phyloP scores from a whole-genome alignment of 2,329 filamentous ascomycete species.

The Monosporascus sp. region DNA sequence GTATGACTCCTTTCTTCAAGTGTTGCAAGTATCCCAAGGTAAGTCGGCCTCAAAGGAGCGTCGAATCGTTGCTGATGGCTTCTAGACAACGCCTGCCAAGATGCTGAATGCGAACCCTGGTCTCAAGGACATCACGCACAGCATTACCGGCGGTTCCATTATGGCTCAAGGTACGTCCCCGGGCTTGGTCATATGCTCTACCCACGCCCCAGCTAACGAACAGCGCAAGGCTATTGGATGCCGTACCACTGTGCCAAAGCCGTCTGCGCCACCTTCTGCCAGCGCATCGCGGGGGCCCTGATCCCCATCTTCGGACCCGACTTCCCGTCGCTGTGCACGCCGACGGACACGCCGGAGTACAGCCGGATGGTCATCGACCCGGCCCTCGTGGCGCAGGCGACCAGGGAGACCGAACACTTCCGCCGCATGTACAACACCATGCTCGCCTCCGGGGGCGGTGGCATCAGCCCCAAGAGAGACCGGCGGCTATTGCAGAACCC shows the following conservation, averaged over 20 bases:
- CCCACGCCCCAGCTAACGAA: conserved; percentile 1
- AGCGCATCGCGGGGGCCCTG: conserved; percentile 73
- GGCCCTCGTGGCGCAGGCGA: conserved; percentile 47
- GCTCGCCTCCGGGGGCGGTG: conserved; percentile 9
- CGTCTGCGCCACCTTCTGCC: conserved; percentile 85
- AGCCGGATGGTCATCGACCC: conserved; percentile 62
- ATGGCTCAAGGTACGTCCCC: conserved; percentile 71
- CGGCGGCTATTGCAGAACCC: conserved; percentile 19
- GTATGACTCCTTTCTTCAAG: conserved; percentile 94
- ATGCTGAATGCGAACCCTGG: conserved; percentile 74
- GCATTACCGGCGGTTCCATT: conserved; percentile 89
- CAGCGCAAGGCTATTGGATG: conserved; percentile 82
- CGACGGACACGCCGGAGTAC: conserved; percentile 57
- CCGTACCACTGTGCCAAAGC: conserved; percentile 82
- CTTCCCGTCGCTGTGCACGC: conserved; percentile 70
- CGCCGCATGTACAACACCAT: conserved; percentile 29
- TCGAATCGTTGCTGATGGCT: conserved; percentile 60
- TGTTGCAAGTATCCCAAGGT: conserved; percentile 85
- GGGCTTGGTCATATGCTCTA: neutral
- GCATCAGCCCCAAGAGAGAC: conserved; percentile 8
- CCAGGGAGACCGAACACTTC: conserved; percentile 41
- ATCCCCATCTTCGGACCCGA: conserved; percentile 84
- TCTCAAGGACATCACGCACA: conserved; percentile 83
- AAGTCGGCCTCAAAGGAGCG: conserved; percentile 15
- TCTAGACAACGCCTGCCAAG: conserved; percentile 88